These are phyloP conservation scores for Pichia cactophila DNA, from an alignment of 1,139 yeast genomes.

Conservation along the genomic window DNA sequence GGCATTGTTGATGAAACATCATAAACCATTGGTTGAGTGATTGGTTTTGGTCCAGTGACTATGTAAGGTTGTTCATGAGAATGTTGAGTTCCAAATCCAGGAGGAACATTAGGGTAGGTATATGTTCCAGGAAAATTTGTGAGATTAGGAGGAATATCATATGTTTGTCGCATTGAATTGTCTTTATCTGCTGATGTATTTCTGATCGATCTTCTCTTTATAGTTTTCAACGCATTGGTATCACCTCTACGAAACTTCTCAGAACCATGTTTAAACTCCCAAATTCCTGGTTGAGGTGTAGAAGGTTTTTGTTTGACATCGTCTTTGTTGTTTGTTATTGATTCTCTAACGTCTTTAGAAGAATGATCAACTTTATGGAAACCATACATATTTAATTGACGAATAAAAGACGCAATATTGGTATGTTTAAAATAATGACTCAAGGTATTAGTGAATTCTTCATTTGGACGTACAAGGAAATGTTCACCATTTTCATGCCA, in stretches of 20 bases:
- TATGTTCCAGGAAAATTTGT: not conserved
- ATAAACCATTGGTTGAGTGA: not conserved
- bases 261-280: constrained; percentile 87
- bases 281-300: constrained; percentile 27
- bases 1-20: not conserved
- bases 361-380: constrained; percentile 53
- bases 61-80: not conserved
- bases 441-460: constrained; percentile 55
- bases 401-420: constrained; percentile 62
- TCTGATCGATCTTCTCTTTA: constrained; percentile 52
- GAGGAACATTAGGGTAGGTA: not conserved
- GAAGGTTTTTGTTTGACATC: not conserved
- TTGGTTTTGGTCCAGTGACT: not conserved
- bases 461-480: constrained; percentile 58
- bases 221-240: constrained; percentile 52
- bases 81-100: not conserved
- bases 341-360: not conserved
- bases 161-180: constrained; percentile 22
- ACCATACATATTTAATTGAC: constrained; percentile 73
- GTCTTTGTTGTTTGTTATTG: not conserved
- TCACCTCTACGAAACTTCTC: constrained; percentile 76
- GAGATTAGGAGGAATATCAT: constrained; percentile 8
- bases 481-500: constrained; percentile 62
- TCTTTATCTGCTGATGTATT: constrained; percentile 23
- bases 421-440: constrained; percentile 73